Evolutionary conservation across 2,329 filamentous ascomycete genomes (phyloP).

Genomic region (Trematosphaeria pertusa): DNA sequence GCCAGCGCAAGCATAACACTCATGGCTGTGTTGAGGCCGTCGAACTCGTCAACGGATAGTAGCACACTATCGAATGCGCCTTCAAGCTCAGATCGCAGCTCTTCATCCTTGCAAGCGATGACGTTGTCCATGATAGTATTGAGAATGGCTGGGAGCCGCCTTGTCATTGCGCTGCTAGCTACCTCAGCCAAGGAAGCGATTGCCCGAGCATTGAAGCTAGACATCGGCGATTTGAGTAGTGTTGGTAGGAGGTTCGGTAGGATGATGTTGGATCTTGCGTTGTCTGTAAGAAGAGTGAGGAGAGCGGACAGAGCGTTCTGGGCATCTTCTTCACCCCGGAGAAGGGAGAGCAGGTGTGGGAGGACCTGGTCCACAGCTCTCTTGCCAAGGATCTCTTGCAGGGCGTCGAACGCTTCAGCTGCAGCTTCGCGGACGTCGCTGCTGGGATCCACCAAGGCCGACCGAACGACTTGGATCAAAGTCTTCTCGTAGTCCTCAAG

Average conservation of each 20-base stretch:
- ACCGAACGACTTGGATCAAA: slow-evolving; percentile 91
- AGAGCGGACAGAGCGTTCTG: slow-evolving; percentile 92
- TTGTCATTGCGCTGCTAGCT: slow-evolving; percentile 87
- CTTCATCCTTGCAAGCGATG: slow-evolving; percentile 77
- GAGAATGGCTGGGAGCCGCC: slow-evolving; percentile 86
- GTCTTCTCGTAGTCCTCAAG: slow-evolving; percentile 95
- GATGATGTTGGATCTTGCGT: slow-evolving; percentile 93
- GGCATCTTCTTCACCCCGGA: slow-evolving; percentile 84
- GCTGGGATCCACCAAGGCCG: slow-evolving; percentile 88
- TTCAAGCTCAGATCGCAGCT: slow-evolving; percentile 75
- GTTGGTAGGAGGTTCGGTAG: slow-evolving; percentile 95
- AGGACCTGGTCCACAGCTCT: slow-evolving; percentile 93
- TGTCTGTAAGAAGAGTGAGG: slow-evolving; percentile 91
- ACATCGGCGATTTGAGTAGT: slow-evolving; percentile 86
- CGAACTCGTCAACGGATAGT: slow-evolving; percentile 91
- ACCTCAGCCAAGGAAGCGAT: slow-evolving; percentile 92
- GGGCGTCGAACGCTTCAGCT: slow-evolving; percentile 93
- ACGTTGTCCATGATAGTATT: slow-evolving; percentile 95
- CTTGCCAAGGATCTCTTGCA: slow-evolving; percentile 94
- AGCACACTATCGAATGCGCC: slow-evolving; percentile 87
- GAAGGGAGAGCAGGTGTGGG: slow-evolving; percentile 87
- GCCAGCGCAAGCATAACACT: slow-evolving; percentile 85
- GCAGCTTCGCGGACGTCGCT: slow-evolving; percentile 92
- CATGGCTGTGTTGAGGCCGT: slow-evolving; percentile 95
- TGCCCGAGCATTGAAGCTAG: slow-evolving; percentile 92